Conservation (phyloP, 31 red algal species). For the Asparagopsis taxiformis region DNA sequence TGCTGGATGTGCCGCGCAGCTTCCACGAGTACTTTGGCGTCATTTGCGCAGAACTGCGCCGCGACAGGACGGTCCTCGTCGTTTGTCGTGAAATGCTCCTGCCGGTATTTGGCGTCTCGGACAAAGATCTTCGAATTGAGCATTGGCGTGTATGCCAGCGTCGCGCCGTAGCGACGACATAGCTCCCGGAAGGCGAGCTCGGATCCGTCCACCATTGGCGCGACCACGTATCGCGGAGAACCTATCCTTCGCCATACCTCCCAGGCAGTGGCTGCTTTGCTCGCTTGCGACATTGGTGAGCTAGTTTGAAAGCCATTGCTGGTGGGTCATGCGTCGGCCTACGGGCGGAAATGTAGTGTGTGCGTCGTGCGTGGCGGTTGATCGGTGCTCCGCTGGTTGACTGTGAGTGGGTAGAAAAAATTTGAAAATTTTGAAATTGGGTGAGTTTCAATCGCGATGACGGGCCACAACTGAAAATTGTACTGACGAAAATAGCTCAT, state of each 20-base stretch:
- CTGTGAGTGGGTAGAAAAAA: no score
- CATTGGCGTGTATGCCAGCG: slow-evolving; percentile 93
- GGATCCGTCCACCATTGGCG: slow-evolving; percentile 95
- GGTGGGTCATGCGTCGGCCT: no score
- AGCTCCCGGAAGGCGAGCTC: slow-evolving; percentile 90
- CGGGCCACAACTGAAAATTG: no score
- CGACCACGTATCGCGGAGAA: slow-evolving; percentile 70
- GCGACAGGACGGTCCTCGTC: slow-evolving; percentile 72
- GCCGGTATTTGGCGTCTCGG: slow-evolving; percentile 42
- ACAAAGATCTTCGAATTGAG: slow-evolving; percentile 67
- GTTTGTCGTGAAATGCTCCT: slow-evolving; percentile 77
- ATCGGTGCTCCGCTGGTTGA: no score
- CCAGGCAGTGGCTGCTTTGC: slow-evolving; percentile 24
- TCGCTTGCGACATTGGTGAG: background rate
- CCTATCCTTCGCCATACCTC: slow-evolving; percentile 49
- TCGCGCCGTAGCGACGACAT: slow-evolving; percentile 73
- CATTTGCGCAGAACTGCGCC: slow-evolving; percentile 85
- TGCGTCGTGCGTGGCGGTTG: no score
- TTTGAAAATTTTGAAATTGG: no score
- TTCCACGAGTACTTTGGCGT: slow-evolving; percentile 53
- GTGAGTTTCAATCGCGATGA: no score
- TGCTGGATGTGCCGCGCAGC: slow-evolving; percentile 54
- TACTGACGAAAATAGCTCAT: no score
- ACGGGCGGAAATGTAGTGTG: no score
- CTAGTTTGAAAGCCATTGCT: background rate